phyloP scores from a whole-genome alignment of 257 asterid genomes.

The Salvia miltiorrhiza region DNA sequence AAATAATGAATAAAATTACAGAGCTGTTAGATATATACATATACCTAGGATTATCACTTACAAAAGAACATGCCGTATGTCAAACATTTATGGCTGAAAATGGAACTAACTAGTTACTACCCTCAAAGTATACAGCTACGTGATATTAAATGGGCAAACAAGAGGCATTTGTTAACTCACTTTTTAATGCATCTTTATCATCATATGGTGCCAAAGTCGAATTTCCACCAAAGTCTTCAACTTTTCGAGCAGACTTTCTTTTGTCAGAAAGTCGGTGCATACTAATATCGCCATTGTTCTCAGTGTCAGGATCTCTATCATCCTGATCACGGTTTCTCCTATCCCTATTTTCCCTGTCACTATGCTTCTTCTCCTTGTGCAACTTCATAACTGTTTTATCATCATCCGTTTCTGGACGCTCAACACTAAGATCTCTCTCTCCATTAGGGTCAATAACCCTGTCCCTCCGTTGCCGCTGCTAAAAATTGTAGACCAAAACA shows the following conservation, averaged over 20 bases:
- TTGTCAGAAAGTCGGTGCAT: conserved; percentile 67
- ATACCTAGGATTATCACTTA: background rate
- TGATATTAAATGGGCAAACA: background rate
- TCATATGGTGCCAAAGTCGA: conserved; percentile 55
- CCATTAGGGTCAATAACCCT: conserved; percentile 56
- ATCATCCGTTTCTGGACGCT: conserved; percentile 74
- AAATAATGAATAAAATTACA: background rate
- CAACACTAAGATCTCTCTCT: conserved; percentile 77
- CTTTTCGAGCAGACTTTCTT: conserved; percentile 62
- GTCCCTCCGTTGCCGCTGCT: conserved; percentile 71
- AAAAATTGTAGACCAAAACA: conserved; percentile 17
- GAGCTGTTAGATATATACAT: background rate
- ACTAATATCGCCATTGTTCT: conserved; percentile 61
- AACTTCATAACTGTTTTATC: conserved; percentile 64
- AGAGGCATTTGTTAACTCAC: conserved; percentile 46
- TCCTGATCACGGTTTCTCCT: conserved; percentile 72
- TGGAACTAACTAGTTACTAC: background rate
- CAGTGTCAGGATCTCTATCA: conserved; percentile 59
- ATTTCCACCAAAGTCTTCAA: conserved; percentile 68
- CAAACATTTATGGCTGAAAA: conserved; percentile 6
- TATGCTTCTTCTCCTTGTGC: conserved; percentile 80
- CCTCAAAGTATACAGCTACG: conserved; percentile 8
- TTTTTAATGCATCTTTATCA: conserved; percentile 75
- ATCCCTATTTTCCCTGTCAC: conserved; percentile 71
- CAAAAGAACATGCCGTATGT: background rate